Evolutionary conservation across 768 basidiomycete genomes (phyloP).

Genomic region (Boletus reticulatus): DNA sequence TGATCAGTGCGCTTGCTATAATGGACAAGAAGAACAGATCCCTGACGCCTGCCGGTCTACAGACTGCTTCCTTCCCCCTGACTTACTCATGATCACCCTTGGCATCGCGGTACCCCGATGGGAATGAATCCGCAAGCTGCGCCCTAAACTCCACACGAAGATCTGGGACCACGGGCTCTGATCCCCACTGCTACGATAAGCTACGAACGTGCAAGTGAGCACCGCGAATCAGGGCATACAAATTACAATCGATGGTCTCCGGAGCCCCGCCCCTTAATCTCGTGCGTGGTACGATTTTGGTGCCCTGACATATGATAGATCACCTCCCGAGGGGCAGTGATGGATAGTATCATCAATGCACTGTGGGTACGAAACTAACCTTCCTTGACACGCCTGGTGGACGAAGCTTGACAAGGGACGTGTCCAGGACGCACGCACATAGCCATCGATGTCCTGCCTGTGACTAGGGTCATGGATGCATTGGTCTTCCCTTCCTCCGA

Average conservation of each 20-base stretch:
- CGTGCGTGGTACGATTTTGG: conserved; percentile 53
- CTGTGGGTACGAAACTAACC: conserved; percentile 31
- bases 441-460: too few relatives aligned
- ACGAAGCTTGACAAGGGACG: background rate
- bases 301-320: conserved; percentile 56
- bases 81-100: conserved; percentile 53
- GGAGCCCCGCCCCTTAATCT: conserved; percentile 52
- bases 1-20: conserved; percentile 50
- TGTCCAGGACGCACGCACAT: background rate
- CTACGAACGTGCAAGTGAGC: conserved; percentile 42
- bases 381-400: background rate
- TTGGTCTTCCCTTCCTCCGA: too few relatives aligned
- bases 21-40: conserved; percentile 50
- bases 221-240: background rate
- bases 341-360: conserved; percentile 41
- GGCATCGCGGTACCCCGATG: conserved; percentile 52
- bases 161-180: conserved; percentile 51
- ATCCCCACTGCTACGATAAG: conserved; percentile 64
- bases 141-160: conserved; percentile 65
- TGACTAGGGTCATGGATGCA: too few relatives aligned
- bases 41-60: conserved; percentile 44
- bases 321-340: conserved; percentile 48
- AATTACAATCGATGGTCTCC: too few relatives aligned
- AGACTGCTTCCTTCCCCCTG: conserved; percentile 48
- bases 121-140: conserved; percentile 59